Percentiles rank a stretch among this genome's conserved stretches.
phyloP scores from a whole-genome alignment of 2,329 filamentous ascomycete species.

The Chaetomium olivaceum region DNA sequence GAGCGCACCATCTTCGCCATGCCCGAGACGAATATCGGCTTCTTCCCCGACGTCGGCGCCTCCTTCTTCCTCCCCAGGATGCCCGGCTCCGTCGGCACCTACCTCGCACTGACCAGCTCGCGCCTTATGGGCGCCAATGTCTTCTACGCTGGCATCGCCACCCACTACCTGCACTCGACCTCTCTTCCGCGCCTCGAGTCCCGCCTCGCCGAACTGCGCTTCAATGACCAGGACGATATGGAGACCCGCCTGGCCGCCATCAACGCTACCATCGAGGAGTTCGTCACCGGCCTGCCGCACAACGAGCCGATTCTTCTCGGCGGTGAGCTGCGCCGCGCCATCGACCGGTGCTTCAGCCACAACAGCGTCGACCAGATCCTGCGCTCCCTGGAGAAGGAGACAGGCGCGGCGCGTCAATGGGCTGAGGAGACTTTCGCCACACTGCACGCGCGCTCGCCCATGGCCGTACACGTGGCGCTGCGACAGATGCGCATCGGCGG shows the following conservation, averaged over 20 bases:
- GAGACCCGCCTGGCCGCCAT: conserved; percentile 68
- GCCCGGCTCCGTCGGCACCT: conserved; percentile 83
- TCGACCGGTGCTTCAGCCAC: conserved; percentile 79
- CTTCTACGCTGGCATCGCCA: conserved; percentile 89
- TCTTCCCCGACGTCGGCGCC: conserved; percentile 96
- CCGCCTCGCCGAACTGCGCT: conserved; percentile 84
- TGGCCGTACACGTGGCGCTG: conserved; percentile 79
- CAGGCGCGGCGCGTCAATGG: conserved; percentile 66
- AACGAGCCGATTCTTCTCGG: conserved; percentile 66
- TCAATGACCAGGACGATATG: conserved; percentile 72
- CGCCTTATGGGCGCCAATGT: conserved; percentile 78
- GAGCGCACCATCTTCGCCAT: conserved; percentile 96
- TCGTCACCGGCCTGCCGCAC: conserved; percentile 78
- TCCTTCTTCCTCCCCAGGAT: conserved; percentile 94
- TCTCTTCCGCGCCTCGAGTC: conserved; percentile 77
- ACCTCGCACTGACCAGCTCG: conserved; percentile 89
- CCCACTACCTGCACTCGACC: conserved; percentile 93
- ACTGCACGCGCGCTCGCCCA: conserved; percentile 78
- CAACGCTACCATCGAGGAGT: conserved; percentile 89
- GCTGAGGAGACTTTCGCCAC: conserved; percentile 74
- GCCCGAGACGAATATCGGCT: conserved; percentile 97
- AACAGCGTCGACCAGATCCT: conserved; percentile 70
- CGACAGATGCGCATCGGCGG: conserved; percentile 76
- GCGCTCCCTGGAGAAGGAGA: conserved; percentile 59
- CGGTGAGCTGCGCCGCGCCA: conserved; percentile 72